Conservation (phyloP, 371 early-diverging fungal species). For the Blastocladiella emersonii region DNA sequence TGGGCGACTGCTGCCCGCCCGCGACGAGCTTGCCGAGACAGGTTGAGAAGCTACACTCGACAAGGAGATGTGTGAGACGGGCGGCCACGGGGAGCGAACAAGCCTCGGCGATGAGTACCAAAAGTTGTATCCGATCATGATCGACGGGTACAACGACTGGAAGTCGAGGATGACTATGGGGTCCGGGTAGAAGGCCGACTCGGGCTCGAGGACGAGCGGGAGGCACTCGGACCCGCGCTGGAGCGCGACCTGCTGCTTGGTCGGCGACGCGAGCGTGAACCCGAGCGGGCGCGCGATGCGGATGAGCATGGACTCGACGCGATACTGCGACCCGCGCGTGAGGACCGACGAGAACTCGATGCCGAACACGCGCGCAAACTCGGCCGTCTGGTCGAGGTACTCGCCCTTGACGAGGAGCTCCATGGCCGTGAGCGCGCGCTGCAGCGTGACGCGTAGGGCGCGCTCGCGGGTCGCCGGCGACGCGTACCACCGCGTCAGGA, state of each 20-base stretch:
- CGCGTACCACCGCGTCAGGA: slow-evolving; percentile 53
- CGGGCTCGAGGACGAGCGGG: slow-evolving; percentile 79
- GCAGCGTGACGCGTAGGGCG: slow-evolving; percentile 44
- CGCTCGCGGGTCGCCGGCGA: slow-evolving; percentile 20
- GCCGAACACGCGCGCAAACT: slow-evolving; percentile 77
- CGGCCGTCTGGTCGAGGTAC: slow-evolving; percentile 53
- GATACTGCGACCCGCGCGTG: slow-evolving; percentile 76
- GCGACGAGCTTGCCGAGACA: slow-evolving; percentile 49
- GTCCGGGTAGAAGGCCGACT: slow-evolving; percentile 57
- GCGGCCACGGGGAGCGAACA: background rate
- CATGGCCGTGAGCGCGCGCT: slow-evolving; percentile 48
- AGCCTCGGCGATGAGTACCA: slow-evolving; percentile 30
- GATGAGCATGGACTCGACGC: slow-evolving; percentile 74
- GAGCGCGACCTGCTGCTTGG: slow-evolving; percentile 45
- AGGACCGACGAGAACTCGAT: slow-evolving; percentile 72
- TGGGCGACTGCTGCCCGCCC: background rate
- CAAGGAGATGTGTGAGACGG: slow-evolving; percentile 6
- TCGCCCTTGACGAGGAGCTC: slow-evolving; percentile 57
- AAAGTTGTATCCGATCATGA: slow-evolving; percentile 89
- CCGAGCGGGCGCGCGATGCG: slow-evolving; percentile 62
- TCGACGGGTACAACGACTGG: slow-evolving; percentile 79
- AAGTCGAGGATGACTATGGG: slow-evolving; percentile 81
- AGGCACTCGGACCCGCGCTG: slow-evolving; percentile 65
- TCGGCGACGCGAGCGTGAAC: slow-evolving; percentile 44
- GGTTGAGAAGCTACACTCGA: slow-evolving; percentile 53